Evolutionary conservation across 164 flowering plant genomes (phyloP), one percentile per base, ranked within the genome.

Genomic region (Taxillus chinensis): DNA sequence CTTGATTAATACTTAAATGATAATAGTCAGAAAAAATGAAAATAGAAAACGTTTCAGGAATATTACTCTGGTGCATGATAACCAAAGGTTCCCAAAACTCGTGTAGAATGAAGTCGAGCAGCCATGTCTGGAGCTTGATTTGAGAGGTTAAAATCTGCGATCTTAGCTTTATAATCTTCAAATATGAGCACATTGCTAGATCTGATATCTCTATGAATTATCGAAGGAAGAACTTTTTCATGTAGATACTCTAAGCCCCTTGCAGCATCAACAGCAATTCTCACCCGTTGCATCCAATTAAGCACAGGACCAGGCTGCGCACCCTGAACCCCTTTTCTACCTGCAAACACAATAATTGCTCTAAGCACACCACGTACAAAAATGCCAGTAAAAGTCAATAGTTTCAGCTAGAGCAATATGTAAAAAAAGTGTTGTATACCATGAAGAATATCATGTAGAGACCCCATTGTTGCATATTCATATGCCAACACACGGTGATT

Each of bases 391-490:
- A 27, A 27, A 27, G 27, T 27, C 27, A 62, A 59, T 12, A 5
- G 14, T 42, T 58, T 11, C 41, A 45, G 5, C 13, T 27, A 41
- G 11, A 13, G 12, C 13, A 50, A 27, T 27, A 27, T 27, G 27
- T 27, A 27, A 27, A 27, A 27, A 27, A 27, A 27, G 27, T 27
- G 27, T 45, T 55, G 8, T 62, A 64, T 83, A 92, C 98, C 98
- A 70, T 92, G 98, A 77, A 92, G 74, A 61, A 92, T 85, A 68
- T 92, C 98, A 77, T 92, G 98, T 46, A 92, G 68, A 56, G 98
- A 92, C 59, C 98, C 98, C 98, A 89, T 92, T 38, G 89, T 87
- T 2, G 98, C 98, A 82, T 78, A 89, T 73, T 92, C 95, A 61
- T 89, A 89, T 12, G 90, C 86, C 62, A 92, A 76, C 27, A 92